Percentiles rank a stretch among this genome's conserved stretches.
phyloP scores from a whole-genome alignment of 2,329 filamentous ascomycete genomes.

The Falciphora oryzae region DNA sequence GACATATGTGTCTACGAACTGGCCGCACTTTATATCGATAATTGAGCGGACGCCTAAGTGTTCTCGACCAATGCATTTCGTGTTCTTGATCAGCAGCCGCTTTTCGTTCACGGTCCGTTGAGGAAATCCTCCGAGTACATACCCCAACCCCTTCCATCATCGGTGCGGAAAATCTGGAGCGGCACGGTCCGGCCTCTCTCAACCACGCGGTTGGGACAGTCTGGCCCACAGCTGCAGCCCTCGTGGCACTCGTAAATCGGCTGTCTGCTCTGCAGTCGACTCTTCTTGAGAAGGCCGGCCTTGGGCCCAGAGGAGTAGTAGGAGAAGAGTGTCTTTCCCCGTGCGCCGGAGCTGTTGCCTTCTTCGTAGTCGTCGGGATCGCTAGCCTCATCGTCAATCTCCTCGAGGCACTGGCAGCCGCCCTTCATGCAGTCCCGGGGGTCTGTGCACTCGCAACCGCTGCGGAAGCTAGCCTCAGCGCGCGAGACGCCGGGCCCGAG shows the following conservation, averaged over 20 bases:
- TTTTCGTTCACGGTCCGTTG: too few relatives aligned
- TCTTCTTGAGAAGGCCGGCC: constrained; percentile 45
- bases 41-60: constrained; percentile 55
- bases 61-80: background rate
- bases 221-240: constrained; percentile 56
- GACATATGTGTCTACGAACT: constrained; percentile 76
- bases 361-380: constrained; percentile 41
- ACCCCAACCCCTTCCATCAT: constrained; percentile 67
- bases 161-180: constrained; percentile 71
- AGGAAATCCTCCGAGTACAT: constrained; percentile 19
- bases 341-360: constrained; percentile 14
- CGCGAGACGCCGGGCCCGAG: constrained; percentile 54
- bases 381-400: constrained; percentile 51
- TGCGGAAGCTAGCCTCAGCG: constrained; percentile 55
- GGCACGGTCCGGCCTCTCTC: constrained; percentile 65
- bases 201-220: constrained; percentile 71
- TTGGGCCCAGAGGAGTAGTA: constrained; percentile 54
- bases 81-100: background rate
- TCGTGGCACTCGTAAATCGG: constrained; percentile 79
- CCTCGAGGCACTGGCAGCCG: constrained; percentile 60
- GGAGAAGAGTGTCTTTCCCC: constrained; percentile 44
- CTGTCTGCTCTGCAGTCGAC: constrained; percentile 45
- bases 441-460: constrained; percentile 61
- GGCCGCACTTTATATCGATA: constrained; percentile 60
- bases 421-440: constrained; percentile 62